Base-by-base conservation (phyloP, 768 basidiomycete species). In the Gyrodon lividus region DNA sequence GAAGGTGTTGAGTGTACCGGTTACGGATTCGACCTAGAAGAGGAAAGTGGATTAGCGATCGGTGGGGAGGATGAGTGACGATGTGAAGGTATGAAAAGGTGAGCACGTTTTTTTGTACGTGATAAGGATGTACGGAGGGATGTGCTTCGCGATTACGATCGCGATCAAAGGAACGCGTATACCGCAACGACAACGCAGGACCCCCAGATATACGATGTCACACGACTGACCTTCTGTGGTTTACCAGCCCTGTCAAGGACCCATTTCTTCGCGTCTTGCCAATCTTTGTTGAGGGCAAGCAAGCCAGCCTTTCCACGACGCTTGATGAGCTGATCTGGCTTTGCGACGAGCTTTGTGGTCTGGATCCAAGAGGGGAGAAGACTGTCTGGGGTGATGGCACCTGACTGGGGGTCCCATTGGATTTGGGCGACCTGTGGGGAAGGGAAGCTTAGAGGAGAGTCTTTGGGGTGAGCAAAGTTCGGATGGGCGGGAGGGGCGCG, bases 241-340 rank as follows among this genome's bases (percentile, higher is more conserved):
- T 97, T 97, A 54, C 96, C 95, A 28, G 96, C 95, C 31, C 87
- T 80, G 56, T 87, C 83, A 47, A 77, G 66, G 66, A 98, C 89
- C 95, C 97, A 98, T 44, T 79, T 71, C 67, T 82, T 90, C 19
- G 91, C 91, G 63, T 88, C 89, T 33, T 85, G 77, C 91, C 90
- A 97, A 20, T 79, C 77, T 76, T 95, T 95, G 85, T 98, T 98
- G 59, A 99, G 80, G 31, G 86, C 85, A 57, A 99, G 83, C 13
- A 99, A 81, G 58, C 97, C 97, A 19, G 93, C 93, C 81, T 99
- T 99, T 65, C 97, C 97, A 56, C 97, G 90, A 59, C 97, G 89
- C 79, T 98, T 99, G 84, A 98, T 98, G 72, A 98, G 87, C 76
- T 97, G 94, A 76, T 96, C 94, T 22, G 94, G 94, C 77, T 97